These are phyloP conservation scores for Pseudogymnoascus sp. DNA, from an alignment of 2,329 filamentous ascomycete species.

Conservation along the genomic window DNA sequence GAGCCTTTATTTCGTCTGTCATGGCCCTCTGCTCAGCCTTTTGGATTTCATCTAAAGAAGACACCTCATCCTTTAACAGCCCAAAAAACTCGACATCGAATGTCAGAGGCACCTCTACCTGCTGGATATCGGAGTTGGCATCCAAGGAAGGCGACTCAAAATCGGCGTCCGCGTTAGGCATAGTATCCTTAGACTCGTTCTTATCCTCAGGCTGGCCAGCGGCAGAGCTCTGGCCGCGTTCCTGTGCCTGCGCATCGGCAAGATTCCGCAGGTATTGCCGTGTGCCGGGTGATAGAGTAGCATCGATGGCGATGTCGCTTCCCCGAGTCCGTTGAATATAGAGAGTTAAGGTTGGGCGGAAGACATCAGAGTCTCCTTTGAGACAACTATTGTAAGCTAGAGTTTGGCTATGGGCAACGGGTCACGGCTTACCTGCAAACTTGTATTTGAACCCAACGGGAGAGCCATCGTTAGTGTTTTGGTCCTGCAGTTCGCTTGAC, in stretches of 20 bases:
- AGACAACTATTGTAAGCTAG: not conserved
- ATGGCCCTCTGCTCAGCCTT: slow-evolving; percentile 53
- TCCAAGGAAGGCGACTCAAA: not conserved
- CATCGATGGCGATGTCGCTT: slow-evolving; percentile 51
- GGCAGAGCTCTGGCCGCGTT: not conserved
- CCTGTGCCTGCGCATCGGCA: not conserved
- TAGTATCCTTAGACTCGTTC: not conserved
- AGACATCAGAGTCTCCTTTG: slow-evolving; percentile 35
- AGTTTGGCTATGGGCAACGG: not conserved
- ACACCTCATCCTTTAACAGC: slow-evolving; percentile 64
- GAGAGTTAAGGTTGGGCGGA: slow-evolving; percentile 64
- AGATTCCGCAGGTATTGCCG: slow-evolving; percentile 51
- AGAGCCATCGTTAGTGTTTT: slow-evolving; percentile 23
- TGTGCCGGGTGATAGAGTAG: slow-evolving; percentile 50
- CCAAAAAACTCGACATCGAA: slow-evolving; percentile 77
- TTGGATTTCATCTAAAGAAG: slow-evolving; percentile 61
- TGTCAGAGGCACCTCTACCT: slow-evolving; percentile 66
- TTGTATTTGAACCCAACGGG: slow-evolving; percentile 45
- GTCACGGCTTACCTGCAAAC: slow-evolving; percentile 38
- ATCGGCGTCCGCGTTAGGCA: not conserved
- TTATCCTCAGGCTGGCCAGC: not conserved
- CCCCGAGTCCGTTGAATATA: slow-evolving; percentile 60
- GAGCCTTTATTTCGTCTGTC: slow-evolving; percentile 50
- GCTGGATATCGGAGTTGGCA: slow-evolving; percentile 26
- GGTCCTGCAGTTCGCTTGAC: not conserved